Percentiles rank a stretch among this genome's conserved stretches.
Evolutionary conservation across 768 basidiomycete species (phyloP).

Genomic region (Rhodotorula babjevae): DNA sequence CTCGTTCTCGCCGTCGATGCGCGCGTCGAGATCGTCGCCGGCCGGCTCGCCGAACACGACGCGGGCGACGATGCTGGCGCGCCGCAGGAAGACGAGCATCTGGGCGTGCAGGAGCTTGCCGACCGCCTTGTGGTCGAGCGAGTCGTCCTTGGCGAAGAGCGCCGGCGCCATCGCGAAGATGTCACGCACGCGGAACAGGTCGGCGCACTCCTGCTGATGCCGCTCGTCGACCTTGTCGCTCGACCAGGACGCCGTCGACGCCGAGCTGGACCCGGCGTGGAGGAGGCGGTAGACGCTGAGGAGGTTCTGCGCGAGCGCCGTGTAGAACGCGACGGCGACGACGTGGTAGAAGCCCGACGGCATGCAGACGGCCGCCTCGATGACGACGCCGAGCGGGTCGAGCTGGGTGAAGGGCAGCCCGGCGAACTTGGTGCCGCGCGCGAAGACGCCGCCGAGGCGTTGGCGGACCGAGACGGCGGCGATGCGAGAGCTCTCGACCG

Average conservation of each 20-base stretch:
- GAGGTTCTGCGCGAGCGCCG: conserved; percentile 76
- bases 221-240: background rate
- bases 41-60: conserved; percentile 60
- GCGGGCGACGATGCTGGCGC: conserved; percentile 76
- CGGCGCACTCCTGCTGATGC: conserved; percentile 11
- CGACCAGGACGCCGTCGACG: background rate
- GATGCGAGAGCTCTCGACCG: conserved; percentile 4
- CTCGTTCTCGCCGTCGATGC: conserved; percentile 48
- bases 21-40: conserved; percentile 52
- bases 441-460: conserved; percentile 30
- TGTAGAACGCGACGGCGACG: conserved; percentile 83
- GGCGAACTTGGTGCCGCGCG: conserved; percentile 9
- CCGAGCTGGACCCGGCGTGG: conserved; percentile 54
- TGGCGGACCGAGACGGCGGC: conserved; percentile 15
- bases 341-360: conserved; percentile 86
- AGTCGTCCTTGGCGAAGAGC: background rate
- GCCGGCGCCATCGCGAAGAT: conserved; percentile 7
- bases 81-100: conserved; percentile 84
- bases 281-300: conserved; percentile 72
- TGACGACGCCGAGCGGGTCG: conserved; percentile 81
- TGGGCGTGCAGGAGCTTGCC: conserved; percentile 78
- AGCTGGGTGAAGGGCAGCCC: conserved; percentile 11
- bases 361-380: conserved; percentile 83
- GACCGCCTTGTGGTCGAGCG: conserved; percentile 14
- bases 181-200: conserved; percentile 53